These are phyloP conservation scores for Phytophthora kernoviae DNA, from an alignment of 352 stramenopile genomes.

Conservation along the genomic window DNA sequence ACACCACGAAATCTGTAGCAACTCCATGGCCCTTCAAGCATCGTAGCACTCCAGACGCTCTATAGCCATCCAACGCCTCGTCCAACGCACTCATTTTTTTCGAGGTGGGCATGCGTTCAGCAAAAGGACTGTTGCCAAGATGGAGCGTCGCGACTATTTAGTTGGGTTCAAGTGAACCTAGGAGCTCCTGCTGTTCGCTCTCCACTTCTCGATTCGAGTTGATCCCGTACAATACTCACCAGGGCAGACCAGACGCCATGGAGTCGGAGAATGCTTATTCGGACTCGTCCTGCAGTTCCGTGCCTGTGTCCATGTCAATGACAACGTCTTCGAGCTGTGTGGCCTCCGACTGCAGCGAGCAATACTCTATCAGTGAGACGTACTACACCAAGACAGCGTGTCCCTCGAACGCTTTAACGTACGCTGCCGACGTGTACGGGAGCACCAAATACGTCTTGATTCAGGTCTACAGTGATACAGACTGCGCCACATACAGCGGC, in stretches of 20 bases:
- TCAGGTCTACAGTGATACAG: slow-evolving; percentile 20
- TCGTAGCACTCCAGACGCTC: too few relatives aligned
- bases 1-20: too few relatives aligned
- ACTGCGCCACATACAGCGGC: slow-evolving; percentile 15
- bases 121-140: background rate
- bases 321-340: slow-evolving; percentile 16
- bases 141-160: slow-evolving; percentile 3
- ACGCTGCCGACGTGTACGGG: slow-evolving; percentile 22
- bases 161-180: slow-evolving; percentile 27
- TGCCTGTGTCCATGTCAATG: slow-evolving; percentile 26
- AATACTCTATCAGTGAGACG: slow-evolving; percentile 6
- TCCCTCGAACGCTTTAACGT: slow-evolving; percentile 24
- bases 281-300: slow-evolving; percentile 23
- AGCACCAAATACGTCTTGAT: slow-evolving; percentile 32
- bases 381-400: slow-evolving; percentile 24
- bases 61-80: background rate
- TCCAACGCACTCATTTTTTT: background rate
- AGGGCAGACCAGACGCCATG: slow-evolving; percentile 7
- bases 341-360: slow-evolving; percentile 6
- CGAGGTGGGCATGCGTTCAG: slow-evolving; percentile 7
- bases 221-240: background rate
- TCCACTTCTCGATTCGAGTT: slow-evolving; percentile 12
- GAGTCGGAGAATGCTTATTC: slow-evolving; percentile 27
- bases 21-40: too few relatives aligned
- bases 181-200: slow-evolving; percentile 7